phyloP scores from a whole-genome alignment of 2,329 filamentous ascomycete species.

The Domatiomyces catenatus region DNA sequence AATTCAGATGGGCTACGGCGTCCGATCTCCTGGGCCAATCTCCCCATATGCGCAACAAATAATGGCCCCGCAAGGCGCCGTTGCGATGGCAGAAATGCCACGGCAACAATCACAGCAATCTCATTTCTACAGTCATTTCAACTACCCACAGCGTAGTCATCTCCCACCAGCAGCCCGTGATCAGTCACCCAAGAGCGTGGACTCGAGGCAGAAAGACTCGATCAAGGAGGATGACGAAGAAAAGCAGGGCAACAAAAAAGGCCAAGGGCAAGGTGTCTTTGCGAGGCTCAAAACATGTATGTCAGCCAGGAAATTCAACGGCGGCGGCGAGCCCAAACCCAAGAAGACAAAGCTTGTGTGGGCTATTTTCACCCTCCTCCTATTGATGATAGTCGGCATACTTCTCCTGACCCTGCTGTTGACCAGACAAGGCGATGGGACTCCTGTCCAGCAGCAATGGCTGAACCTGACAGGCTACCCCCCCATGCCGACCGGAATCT shows the following conservation, averaged over 20 bases:
- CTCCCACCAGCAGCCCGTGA: not conserved
- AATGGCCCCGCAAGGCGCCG: conserved; percentile 47
- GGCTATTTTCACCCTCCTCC: conserved; percentile 43
- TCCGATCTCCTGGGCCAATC: conserved; percentile 44
- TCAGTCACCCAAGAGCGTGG: not conserved
- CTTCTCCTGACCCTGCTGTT: conserved; percentile 44
- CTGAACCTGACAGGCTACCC: conserved; percentile 76
- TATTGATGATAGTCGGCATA: conserved; percentile 24
- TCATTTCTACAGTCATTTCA: conserved; percentile 21
- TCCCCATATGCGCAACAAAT: conserved; percentile 48
- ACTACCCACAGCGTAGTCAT: conserved; percentile 1
- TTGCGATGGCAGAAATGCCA: conserved; percentile 43
- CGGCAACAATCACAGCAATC: conserved; percentile 21
- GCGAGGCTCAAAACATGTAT: conserved; percentile 4
- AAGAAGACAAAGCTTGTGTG: conserved; percentile 27
- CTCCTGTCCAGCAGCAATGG: conserved; percentile 44
- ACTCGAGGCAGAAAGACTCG: not conserved
- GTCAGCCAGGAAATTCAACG: conserved; percentile 1
- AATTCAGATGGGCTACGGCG: not conserved
- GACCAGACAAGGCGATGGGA: conserved; percentile 29
- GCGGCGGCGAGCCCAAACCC: conserved; percentile 30
- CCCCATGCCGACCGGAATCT: conserved; percentile 67
- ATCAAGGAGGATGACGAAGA: not conserved
- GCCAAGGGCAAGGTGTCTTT: not conserved
- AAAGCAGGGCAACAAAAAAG: not conserved